phyloP scores from a whole-genome alignment of 2,329 filamentous ascomycete genomes.

The Fusarium dlaminii region DNA sequence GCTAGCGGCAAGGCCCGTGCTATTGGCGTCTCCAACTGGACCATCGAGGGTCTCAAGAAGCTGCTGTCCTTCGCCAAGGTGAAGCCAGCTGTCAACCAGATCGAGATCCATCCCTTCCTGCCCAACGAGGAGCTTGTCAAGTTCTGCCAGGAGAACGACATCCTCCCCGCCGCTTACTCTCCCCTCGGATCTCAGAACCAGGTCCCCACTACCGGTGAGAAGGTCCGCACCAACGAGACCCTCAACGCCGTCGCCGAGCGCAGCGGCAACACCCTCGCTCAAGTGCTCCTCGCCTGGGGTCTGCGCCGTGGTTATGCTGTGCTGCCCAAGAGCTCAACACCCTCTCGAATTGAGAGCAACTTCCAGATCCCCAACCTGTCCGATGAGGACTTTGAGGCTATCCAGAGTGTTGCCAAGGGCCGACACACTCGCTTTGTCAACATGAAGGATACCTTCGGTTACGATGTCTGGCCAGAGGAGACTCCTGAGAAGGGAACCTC shows the following conservation, averaged over 20 bases:
- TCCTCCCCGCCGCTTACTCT: constrained; percentile 65
- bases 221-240: constrained; percentile 47
- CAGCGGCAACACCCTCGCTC: constrained; percentile 61
- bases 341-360: constrained; percentile 63
- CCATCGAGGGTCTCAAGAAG: constrained; percentile 51
- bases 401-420: constrained; percentile 56
- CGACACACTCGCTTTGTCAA: constrained; percentile 79
- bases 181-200: constrained; percentile 67
- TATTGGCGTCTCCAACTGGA: constrained; percentile 64
- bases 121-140: constrained; percentile 60
- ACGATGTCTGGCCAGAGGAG: constrained; percentile 75
- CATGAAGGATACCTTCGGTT: constrained; percentile 84
- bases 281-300: constrained; percentile 67
- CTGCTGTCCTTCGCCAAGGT: constrained; percentile 51
- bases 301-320: constrained; percentile 72
- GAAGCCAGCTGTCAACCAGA: constrained; percentile 61
- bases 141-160: constrained; percentile 62
- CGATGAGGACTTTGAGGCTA: constrained; percentile 66
- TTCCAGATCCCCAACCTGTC: constrained; percentile 39
- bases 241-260: constrained; percentile 63
- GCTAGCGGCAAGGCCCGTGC: constrained; percentile 52
- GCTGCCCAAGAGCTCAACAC: constrained; percentile 75
- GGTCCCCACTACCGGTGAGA: constrained; percentile 41
- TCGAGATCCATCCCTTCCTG: constrained; percentile 50
- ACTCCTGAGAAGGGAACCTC: constrained; percentile 25